Evolutionary conservation across 1,284 basidiomycete species (phyloP), one percentile per base, ranked within the genome.

Genomic region (Prillingera fragicola): DNA sequence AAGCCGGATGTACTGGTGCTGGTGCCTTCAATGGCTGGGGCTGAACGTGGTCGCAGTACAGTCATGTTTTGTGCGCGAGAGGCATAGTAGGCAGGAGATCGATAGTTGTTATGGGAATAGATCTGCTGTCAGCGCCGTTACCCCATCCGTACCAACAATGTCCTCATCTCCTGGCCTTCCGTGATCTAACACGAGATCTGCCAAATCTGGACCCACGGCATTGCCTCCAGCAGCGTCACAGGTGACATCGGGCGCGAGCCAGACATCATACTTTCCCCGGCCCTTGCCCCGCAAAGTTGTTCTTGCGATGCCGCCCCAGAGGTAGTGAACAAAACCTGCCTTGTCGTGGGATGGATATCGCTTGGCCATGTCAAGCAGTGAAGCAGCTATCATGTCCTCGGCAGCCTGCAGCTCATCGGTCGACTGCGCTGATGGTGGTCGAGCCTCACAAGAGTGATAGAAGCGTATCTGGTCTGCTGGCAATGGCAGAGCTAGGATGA

Each of bases 401-500:
- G 23, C 50, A 14, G 4, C 10, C 4, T 31, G 32, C 14, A 41
- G 12, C 23, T 31, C 28, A 1, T 37, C 51, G 2, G 23, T 14
- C 5, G 38, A 14, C 23, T 35, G 33, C 12, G n/a, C 21, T 0
- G 8, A 17, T 5, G 23, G 34, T 26, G 27, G 12, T 60, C 52
- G 14, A 48, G 18, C 4, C n/a, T n/a, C n/a, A n/a, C n/a, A n/a
- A n/a, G 51, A 44, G 44, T 52, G 55, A 43, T 48, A 57, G 6
- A 56, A 9, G 5, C 61, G 49, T 8, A 52, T 37, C 29, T 61
- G 61, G 29, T 40, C 31, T 5, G 42, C 38, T 0, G 59, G 51
- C 8, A 25, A 18, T 0, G 46, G 52, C 1, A 61, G 48, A 3
- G 45, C 45, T 9, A 52, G 33, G 19, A 55, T 33, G 1, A 50